phyloP scores from a whole-genome alignment of 179 eudicot species.

The Sideroxylon spinosum region DNA sequence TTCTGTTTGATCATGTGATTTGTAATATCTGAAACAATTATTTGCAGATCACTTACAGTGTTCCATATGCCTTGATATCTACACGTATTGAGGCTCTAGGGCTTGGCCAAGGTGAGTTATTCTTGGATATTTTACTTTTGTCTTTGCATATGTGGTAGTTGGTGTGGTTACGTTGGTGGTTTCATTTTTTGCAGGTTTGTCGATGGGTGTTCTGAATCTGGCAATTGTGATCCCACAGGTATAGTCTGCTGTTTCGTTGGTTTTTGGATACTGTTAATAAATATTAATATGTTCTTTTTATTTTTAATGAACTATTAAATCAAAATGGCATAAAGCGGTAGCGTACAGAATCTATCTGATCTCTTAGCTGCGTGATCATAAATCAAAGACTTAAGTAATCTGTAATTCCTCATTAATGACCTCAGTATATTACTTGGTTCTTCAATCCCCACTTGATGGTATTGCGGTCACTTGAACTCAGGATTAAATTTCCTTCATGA shows the following conservation, averaged over 20 bases:
- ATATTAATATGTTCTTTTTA: neutral
- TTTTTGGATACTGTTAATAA: neutral
- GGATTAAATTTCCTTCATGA: too few relatives aligned
- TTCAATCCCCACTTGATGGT: too few relatives aligned
- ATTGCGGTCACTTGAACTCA: too few relatives aligned
- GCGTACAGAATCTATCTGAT: neutral
- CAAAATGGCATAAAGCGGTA: neutral
- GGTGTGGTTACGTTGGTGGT: conserved; percentile 16
- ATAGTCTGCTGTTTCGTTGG: conserved; percentile 6
- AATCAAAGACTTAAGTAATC: neutral
- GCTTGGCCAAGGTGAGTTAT: conserved; percentile 83
- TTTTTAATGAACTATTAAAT: conserved; percentile 6
- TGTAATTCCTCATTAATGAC: neutral
- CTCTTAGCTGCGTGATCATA: neutral
- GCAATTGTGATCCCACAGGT: conserved; percentile 97
- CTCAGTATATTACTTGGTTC: neutral
- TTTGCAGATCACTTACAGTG: conserved; percentile 90
- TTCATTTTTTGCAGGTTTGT: conserved; percentile 59
- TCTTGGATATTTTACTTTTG: neutral
- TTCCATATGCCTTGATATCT: conserved; percentile 90
- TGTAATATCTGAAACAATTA: neutral
- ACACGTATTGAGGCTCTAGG: conserved; percentile 85
- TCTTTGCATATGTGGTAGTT: neutral
- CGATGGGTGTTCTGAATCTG: conserved; percentile 95
- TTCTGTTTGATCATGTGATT: conserved; percentile 7